Base-by-base conservation (phyloP, 1,284 basidiomycete species). In the Sanghuangporus sanghuang region DNA sequence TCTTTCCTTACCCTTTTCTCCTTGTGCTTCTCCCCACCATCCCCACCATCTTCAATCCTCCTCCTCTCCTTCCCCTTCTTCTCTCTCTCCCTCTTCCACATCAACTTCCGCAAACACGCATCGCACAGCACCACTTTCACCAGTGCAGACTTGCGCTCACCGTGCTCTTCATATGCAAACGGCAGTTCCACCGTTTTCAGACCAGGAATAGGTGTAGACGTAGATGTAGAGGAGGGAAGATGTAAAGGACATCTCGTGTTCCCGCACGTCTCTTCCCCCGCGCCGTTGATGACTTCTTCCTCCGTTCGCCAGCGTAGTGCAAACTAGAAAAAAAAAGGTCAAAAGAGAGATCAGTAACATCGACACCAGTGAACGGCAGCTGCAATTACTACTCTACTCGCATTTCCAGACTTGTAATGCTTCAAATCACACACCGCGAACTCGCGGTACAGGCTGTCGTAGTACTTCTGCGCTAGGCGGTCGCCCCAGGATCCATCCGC, bases 331-430 rank as follows among this genome's bases (percentile, higher is more conserved):
- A n/a, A n/a, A n/a, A n/a, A n/a, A n/a, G n/a, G n/a, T n/a, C n/a
- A n/a, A n/a, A n/a, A n/a, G n/a, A n/a, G n/a, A n/a, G n/a, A n/a
- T n/a, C n/a, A n/a, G n/a, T n/a, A n/a, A n/a, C n/a, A n/a, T n/a
- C n/a, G n/a, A n/a, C n/a, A n/a, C n/a, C n/a, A n/a, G n/a, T n/a
- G n/a, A n/a, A n/a, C n/a, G n/a, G n/a, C n/a, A n/a, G n/a, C n/a
- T n/a, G n/a, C n/a, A n/a, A n/a, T n/a, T n/a, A n/a, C n/a, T n/a
- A n/a, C n/a, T n/a, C n/a, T n/a, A n/a, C n/a, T n/a, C n/a, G n/a
- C n/a, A n/a, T n/a, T n/a, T n/a, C n/a, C n/a, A n/a, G 90, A 88
- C 76, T 95, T 96, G 81, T 91, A 96, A 73, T 96, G 95, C 76
- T 96, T 96, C 67, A 97, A 77, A 75, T 97, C 93, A 72, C 95